phyloP scores from a whole-genome alignment of 169 alveolate genomes.

The Cystoisospora suis region DNA sequence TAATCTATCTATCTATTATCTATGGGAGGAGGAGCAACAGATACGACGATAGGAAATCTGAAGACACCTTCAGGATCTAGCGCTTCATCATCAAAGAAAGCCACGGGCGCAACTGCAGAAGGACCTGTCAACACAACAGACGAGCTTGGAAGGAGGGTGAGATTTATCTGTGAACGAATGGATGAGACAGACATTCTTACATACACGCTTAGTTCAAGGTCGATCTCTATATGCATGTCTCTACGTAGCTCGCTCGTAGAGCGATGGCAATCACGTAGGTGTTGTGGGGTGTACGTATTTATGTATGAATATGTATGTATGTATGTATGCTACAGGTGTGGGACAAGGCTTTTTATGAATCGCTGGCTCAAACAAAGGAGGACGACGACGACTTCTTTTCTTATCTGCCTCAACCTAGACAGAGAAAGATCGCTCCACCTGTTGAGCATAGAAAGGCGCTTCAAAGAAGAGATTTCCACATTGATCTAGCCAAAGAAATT shows the following conservation, averaged over 20 bases:
- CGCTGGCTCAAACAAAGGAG: conserved; percentile 54
- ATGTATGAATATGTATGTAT: not conserved
- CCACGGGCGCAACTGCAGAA: too few species aligned
- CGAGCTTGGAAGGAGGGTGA: conserved; percentile 23
- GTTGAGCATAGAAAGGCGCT: conserved; percentile 68
- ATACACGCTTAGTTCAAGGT: too few species aligned
- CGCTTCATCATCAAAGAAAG: too few species aligned
- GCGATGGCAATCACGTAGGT: not conserved
- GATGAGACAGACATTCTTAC: too few species aligned
- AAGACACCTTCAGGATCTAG: too few species aligned
- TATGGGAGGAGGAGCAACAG: too few species aligned
- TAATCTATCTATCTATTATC: too few species aligned
- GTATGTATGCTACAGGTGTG: conserved; percentile 45
- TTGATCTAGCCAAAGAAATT: conserved; percentile 79
- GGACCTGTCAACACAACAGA: conserved; percentile 15
- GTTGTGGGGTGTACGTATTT: not conserved
- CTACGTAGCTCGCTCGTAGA: not conserved
- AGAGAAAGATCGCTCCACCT: conserved; percentile 58
- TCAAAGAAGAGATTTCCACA: conserved; percentile 76
- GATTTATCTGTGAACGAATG: too few species aligned
- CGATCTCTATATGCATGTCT: not conserved
- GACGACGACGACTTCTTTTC: conserved; percentile 48
- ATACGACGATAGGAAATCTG: too few species aligned
- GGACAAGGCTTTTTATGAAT: conserved; percentile 61
- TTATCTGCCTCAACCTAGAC: conserved; percentile 53